A percentile compares a stretch with the other conserved stretches of the same genome.
phyloP scores from a whole-genome alignment of 257 asterid species.

The Rhazya stricta region DNA sequence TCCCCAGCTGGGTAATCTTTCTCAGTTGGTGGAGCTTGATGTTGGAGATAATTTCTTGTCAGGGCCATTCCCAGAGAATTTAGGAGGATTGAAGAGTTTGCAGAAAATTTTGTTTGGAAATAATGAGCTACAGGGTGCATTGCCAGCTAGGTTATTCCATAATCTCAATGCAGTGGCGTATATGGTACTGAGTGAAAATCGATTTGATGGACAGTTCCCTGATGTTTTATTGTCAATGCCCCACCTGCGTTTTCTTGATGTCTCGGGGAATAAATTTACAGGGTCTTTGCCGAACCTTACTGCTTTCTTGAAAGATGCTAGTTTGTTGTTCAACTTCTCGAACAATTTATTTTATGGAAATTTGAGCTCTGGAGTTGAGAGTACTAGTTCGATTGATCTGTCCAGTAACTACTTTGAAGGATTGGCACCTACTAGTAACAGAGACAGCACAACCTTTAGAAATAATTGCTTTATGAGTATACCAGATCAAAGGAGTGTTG shows the following conservation, averaged over 20 bases:
- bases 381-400: slow-evolving; percentile 34
- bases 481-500: slow-evolving; percentile 32
- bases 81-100: slow-evolving; percentile 37
- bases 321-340: slow-evolving; percentile 50
- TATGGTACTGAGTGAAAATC: slow-evolving; percentile 29
- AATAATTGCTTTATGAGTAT: slow-evolving; percentile 41
- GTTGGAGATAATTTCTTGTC: slow-evolving; percentile 46
- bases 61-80: slow-evolving; percentile 40
- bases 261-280: slow-evolving; percentile 54
- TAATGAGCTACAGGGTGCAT: slow-evolving; percentile 41
- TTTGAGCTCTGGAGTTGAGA: slow-evolving; percentile 21
- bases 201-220: slow-evolving; percentile 37
- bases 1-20: slow-evolving; percentile 46
- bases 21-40: slow-evolving; percentile 41
- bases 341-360: slow-evolving; percentile 57
- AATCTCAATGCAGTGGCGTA: slow-evolving; percentile 25
- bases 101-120: slow-evolving; percentile 34
- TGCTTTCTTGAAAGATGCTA: slow-evolving; percentile 17
- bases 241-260: slow-evolving; percentile 38
- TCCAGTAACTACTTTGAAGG: slow-evolving; percentile 57
- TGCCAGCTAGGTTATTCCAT: slow-evolving; percentile 26
- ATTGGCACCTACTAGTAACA: slow-evolving; percentile 23
- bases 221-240: slow-evolving; percentile 31
- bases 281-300: slow-evolving; percentile 33
- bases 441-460: slow-evolving; percentile 9